Conservation (phyloP, 805 yeast genomes). For the Metschnikowia reukaufii region DNA sequence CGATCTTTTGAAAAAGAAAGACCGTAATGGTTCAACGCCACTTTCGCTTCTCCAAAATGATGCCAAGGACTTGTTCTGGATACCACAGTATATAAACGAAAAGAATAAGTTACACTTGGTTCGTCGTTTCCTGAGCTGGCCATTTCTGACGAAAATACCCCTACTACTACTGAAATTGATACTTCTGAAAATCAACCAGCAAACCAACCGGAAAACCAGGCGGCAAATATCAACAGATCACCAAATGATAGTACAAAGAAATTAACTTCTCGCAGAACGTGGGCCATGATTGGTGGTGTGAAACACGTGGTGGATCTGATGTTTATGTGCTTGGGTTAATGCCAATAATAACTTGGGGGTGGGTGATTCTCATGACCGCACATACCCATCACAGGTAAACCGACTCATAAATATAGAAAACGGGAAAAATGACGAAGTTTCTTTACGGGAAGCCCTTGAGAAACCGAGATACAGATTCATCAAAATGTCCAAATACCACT, state of each 20-base stretch:
- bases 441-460: conserved; percentile 17
- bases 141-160: not conserved
- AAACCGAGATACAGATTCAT: conserved; percentile 50
- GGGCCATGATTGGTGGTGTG: conserved; percentile 41
- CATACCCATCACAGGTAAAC: conserved; percentile 41
- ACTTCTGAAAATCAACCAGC: not conserved
- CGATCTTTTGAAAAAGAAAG: conserved; percentile 55
- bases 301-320: conserved; percentile 54
- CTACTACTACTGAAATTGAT: not conserved
- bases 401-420: not conserved
- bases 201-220: not conserved
- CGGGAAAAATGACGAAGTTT: not conserved
- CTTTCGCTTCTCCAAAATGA: conserved; percentile 60
- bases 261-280: conserved; percentile 3
- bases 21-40: conserved; percentile 71
- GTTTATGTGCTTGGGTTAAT: conserved; percentile 65
- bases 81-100: conserved; percentile 44
- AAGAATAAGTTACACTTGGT: conserved; percentile 29
- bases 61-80: conserved; percentile 41
- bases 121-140: conserved; percentile 18
- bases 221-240: too few relatives aligned
- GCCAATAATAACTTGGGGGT: conserved; percentile 63
- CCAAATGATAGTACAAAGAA: not conserved
- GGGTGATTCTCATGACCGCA: conserved; percentile 55
- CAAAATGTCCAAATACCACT: conserved; percentile 63